Evolutionary conservation across 208 protist species (phyloP), one percentile per base, ranked within the genome.

Genomic region (Wallacemonas sp.): DNA sequence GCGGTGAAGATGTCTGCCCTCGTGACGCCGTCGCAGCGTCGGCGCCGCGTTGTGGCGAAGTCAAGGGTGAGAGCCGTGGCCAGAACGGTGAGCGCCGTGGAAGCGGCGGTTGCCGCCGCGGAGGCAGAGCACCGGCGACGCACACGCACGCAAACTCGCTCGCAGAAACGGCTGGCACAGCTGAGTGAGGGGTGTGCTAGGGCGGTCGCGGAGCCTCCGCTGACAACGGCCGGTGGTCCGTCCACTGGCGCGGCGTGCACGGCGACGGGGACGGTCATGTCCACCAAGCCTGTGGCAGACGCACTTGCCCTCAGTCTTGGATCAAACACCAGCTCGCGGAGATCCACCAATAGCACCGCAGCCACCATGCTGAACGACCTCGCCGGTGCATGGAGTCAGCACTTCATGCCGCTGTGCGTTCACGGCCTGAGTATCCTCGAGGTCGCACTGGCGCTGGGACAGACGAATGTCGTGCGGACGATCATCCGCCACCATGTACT

Each of bases 371-470:
- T 57, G 17, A 57, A 37, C n/a, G 50, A 37, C 13, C 38, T 41
- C 19, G 50, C 50, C 0, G 50, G 30, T 4, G 50, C 50, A n/a
- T 57, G 50, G 50, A 32, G 50, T 13, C 29, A 22, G 50, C 50
- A 57, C 13, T 65, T 38, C 60, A 64, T 68, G 53, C 77, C 64
- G 24, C 53, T 42, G 27, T 83, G 71, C 41, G 17, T n/a, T 9
- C 77, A 83, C 55, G 62, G 22, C 27, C 66, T 83, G 15, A 68
- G 66, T 27, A 39, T 68, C 1, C 53, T 83, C 3, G 66, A 78
- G 46, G 42, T 78, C 15, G 71, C 77, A 0, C 68, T 83, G 15
- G 29, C 60, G 24, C 71, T 78, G 4, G 77, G 77, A 26, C 63
- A 83, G 59, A 65, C 60, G 2, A 48, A 46, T 33, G 45, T 48